Evolutionary conservation across 2,329 filamentous ascomycete genomes (phyloP).

Genomic region (Stromatinia cepivora): DNA sequence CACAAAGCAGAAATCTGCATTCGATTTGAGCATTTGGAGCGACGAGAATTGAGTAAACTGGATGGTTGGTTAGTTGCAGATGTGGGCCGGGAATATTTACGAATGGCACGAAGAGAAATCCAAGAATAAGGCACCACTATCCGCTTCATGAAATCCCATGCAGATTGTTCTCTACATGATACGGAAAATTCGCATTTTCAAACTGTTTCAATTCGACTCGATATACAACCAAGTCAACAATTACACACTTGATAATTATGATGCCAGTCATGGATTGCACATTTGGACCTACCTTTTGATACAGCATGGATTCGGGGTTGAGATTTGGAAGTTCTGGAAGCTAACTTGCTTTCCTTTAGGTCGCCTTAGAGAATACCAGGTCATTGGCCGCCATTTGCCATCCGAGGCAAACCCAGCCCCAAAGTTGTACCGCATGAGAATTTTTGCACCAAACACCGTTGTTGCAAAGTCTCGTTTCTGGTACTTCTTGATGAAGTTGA

Average conservation of each 20-base stretch:
- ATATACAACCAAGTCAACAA: neutral
- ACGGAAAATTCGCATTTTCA: neutral
- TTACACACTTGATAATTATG: neutral
- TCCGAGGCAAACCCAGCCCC: conserved; percentile 95
- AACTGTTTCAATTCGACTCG: neutral
- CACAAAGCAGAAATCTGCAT: neutral
- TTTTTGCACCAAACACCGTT: conserved; percentile 96
- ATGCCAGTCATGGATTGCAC: neutral
- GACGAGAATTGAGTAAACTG: neutral
- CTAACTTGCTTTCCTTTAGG: conserved; percentile 56
- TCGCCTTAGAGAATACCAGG: conserved; percentile 99
- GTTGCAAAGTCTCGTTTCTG: conserved; percentile 99
- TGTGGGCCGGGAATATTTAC: neutral
- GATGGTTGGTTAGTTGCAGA: neutral
- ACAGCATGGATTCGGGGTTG: neutral
- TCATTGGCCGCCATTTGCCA: conserved; percentile 99
- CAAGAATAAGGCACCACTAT: neutral
- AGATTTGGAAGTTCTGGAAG: conserved; percentile 4
- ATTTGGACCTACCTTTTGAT: neutral
- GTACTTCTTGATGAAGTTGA: conserved; percentile 99
- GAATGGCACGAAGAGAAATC: neutral
- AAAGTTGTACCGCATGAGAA: conserved; percentile 99
- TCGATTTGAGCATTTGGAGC: conserved; percentile 3
- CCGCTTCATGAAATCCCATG: neutral
- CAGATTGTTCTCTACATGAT: neutral